A percentile compares a stretch with the other conserved stretches of the same genome.
These are phyloP conservation scores for Lineolata rhizophorae DNA, from an alignment of 495 filamentous ascomycete genomes.

Conservation along the genomic window DNA sequence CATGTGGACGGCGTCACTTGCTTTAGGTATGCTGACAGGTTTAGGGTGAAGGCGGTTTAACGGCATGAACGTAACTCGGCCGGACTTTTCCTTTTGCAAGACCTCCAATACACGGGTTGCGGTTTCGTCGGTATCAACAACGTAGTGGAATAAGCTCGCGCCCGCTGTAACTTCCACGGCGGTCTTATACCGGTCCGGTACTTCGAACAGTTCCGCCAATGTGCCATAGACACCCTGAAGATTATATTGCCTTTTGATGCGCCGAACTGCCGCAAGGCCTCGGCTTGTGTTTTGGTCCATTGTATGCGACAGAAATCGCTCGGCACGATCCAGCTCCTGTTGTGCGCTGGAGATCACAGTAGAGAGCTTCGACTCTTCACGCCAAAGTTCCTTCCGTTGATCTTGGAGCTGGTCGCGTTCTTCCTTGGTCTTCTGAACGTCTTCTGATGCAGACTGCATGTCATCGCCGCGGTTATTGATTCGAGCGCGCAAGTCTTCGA, in stretches of 20 bases:
- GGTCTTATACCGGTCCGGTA: constrained; percentile 64
- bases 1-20: constrained; percentile 69
- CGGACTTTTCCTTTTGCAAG: constrained; percentile 55
- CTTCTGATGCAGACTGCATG: constrained; percentile 42
- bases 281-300: constrained; percentile 78
- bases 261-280: constrained; percentile 61
- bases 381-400: constrained; percentile 72
- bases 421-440: constrained; percentile 62
- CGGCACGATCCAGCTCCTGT: constrained; percentile 50
- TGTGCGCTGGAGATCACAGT: constrained; percentile 54
- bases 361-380: constrained; percentile 72
- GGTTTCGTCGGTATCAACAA: constrained; percentile 82
- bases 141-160: constrained; percentile 84
- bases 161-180: constrained; percentile 88
- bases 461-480: constrained; percentile 61
- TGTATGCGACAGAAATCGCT: constrained; percentile 52
- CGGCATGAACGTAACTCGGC: constrained; percentile 91
- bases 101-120: constrained; percentile 60
- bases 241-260: constrained; percentile 52
- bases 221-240: constrained; percentile 84
- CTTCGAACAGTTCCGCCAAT: constrained; percentile 71
- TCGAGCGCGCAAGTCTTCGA: constrained; percentile 41
- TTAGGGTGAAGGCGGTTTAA: constrained; percentile 54
- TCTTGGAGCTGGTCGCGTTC: constrained; percentile 60
- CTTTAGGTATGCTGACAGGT: constrained; percentile 52